These are phyloP conservation scores for Solanum rostratum DNA, from an alignment of 257 asterid genomes.

Conservation along the genomic window DNA sequence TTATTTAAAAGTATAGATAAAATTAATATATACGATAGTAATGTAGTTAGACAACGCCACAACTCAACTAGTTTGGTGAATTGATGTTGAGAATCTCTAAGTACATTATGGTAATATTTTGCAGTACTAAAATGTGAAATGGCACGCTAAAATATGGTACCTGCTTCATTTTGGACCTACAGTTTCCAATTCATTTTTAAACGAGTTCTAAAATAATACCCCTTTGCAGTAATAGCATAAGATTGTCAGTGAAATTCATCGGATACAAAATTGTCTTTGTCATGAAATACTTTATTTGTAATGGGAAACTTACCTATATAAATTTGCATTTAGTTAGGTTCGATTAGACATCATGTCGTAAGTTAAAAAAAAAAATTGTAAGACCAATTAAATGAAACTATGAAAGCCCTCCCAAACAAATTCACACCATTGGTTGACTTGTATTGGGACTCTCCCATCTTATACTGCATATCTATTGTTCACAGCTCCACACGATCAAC, in stretches of 20 bases:
- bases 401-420: not conserved
- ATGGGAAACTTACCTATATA: not conserved
- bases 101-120: not conserved
- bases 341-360: not conserved
- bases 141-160: not conserved
- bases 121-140: not conserved
- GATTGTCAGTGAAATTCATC: too few species aligned
- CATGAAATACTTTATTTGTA: not conserved
- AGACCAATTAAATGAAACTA: not conserved
- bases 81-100: not conserved
- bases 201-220: not conserved
- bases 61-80: not conserved
- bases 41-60: not conserved
- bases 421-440: not conserved
- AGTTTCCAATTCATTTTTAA: not conserved
- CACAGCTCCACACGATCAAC: not conserved
- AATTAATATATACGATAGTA: too few species aligned
- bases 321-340: not conserved
- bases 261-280: not conserved
- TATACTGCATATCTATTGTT: too few species aligned
- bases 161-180: not conserved
- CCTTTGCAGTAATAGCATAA: not conserved
- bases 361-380: too few species aligned
- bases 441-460: not conserved
- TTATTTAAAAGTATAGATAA: too few species aligned